A percentile compares a stretch with the other conserved stretches of the same genome.
Conservation (phyloP, 2,329 filamentous ascomycete genomes). For the Aspergillus nomiae region DNA sequence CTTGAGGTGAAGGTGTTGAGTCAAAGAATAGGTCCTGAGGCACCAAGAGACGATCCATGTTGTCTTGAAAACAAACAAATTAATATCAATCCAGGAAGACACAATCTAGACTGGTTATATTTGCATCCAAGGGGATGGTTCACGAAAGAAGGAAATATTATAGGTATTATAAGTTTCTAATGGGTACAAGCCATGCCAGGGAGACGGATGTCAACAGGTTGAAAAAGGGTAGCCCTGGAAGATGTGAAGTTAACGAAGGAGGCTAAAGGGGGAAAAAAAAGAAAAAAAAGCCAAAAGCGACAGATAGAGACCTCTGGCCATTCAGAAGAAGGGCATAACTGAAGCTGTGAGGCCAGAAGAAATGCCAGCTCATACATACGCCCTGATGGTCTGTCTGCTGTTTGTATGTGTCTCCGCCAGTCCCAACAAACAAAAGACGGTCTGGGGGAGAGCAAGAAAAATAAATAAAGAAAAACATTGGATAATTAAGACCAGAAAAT, state of each 20-base stretch:
- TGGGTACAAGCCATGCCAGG: slow-evolving; percentile 4
- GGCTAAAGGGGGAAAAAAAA: background rate
- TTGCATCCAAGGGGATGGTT: background rate
- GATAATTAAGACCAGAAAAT: slow-evolving; percentile 5
- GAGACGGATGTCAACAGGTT: slow-evolving; percentile 11
- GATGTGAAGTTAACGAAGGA: slow-evolving; percentile 8
- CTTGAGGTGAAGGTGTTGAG: slow-evolving; percentile 27
- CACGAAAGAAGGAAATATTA: slow-evolving; percentile 2
- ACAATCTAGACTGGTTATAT: background rate
- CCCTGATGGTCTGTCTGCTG: slow-evolving; percentile 10
- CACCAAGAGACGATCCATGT: slow-evolving; percentile 27
- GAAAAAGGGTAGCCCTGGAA: slow-evolving; percentile 7
- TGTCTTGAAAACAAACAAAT: slow-evolving; percentile 7
- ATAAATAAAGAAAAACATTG: background rate
- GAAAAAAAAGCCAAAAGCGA: slow-evolving; percentile 1
- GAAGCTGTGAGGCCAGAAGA: slow-evolving; percentile 21
- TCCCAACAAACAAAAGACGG: slow-evolving; percentile 14
- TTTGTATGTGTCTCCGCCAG: background rate
- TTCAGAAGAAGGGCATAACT: slow-evolving; percentile 18
- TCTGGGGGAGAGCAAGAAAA: slow-evolving; percentile 1
- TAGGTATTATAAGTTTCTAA: slow-evolving; percentile 6
- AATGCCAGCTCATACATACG: slow-evolving; percentile 17
- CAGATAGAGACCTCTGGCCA: slow-evolving; percentile 21
- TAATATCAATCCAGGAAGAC: slow-evolving; percentile 1
- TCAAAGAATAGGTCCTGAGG: slow-evolving; percentile 21